Evolutionary conservation across 78 protist genomes (phyloP).

Genomic region (Cavenderia fasciculata): DNA sequence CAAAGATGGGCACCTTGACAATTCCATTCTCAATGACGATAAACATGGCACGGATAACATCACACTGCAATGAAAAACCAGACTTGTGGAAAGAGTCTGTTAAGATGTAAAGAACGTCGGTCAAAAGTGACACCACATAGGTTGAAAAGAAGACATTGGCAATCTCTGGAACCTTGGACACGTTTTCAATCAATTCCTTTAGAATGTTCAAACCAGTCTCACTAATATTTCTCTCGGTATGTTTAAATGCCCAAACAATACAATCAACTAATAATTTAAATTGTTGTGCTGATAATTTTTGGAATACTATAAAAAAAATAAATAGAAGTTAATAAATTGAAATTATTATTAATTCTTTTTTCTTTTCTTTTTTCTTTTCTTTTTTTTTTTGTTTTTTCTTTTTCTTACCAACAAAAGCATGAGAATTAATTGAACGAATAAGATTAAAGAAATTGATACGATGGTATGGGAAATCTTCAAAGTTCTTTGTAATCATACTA

Average conservation of each 20-base stretch:
- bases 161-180: constrained; percentile 32
- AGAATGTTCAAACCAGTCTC: constrained; percentile 89
- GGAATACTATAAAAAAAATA: constrained; percentile 60
- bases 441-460: constrained; percentile 92
- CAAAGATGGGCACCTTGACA: constrained; percentile 62
- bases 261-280: constrained; percentile 91
- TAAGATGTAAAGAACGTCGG: constrained; percentile 73
- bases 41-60: constrained; percentile 59
- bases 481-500: constrained; percentile 92
- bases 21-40: constrained; percentile 75
- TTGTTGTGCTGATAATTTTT: constrained; percentile 57
- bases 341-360: too few relatives aligned
- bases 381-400: background rate
- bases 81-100: constrained; percentile 85
- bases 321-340: too few relatives aligned
- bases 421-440: constrained; percentile 89
- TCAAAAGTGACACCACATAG: constrained; percentile 50
- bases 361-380: too few relatives aligned
- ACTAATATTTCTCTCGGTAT: constrained; percentile 90
- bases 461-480: constrained; percentile 95
- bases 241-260: constrained; percentile 96
- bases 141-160: constrained; percentile 67
- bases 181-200: constrained; percentile 75
- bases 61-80: constrained; percentile 77
- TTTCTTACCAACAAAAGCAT: constrained; percentile 85